Conservation (phyloP, 2,329 filamentous ascomycete genomes). For the Aspergillus japonicus region DNA sequence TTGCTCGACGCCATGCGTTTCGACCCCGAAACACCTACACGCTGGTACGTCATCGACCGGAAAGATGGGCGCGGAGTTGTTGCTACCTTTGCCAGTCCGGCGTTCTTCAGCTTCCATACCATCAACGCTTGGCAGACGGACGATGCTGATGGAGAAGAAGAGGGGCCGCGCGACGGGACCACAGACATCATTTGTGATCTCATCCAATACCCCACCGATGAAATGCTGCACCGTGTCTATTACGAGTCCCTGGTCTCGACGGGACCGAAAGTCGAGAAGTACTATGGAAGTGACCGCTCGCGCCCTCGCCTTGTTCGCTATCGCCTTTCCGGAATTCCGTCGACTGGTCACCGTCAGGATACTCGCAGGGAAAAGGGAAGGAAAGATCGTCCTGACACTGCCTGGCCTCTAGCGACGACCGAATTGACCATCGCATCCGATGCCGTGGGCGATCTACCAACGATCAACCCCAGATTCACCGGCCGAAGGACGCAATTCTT, state of each 20-base stretch:
- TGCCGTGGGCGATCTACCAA: constrained; percentile 44
- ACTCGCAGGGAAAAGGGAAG: not conserved
- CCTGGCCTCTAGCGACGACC: constrained; percentile 7
- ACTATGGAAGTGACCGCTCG: constrained; percentile 31
- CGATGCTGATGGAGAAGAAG: constrained; percentile 16
- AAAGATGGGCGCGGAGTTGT: constrained; percentile 60
- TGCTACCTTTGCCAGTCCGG: constrained; percentile 63
- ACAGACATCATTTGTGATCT: constrained; percentile 63
- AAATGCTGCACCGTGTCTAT: constrained; percentile 68
- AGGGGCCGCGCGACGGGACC: constrained; percentile 35
- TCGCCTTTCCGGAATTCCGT: constrained; percentile 28
- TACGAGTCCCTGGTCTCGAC: constrained; percentile 63
- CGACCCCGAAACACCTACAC: constrained; percentile 53
- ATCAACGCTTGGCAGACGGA: constrained; percentile 67
- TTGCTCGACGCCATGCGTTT: constrained; percentile 67
- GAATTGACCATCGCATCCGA: not conserved
- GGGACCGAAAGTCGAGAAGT: constrained; percentile 42
- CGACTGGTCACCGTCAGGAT: not conserved
- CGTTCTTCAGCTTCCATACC: constrained; percentile 74
- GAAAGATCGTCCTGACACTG: constrained; percentile 7
- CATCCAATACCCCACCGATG: constrained; percentile 61
- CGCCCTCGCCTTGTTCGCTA: constrained; percentile 29
- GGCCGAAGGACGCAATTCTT: constrained; percentile 48
- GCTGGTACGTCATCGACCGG: constrained; percentile 73
- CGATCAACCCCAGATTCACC: constrained; percentile 46